Evolutionary conservation across 148 eudicot genomes (phyloP).

Genomic region (Beta vulgaris): DNA sequence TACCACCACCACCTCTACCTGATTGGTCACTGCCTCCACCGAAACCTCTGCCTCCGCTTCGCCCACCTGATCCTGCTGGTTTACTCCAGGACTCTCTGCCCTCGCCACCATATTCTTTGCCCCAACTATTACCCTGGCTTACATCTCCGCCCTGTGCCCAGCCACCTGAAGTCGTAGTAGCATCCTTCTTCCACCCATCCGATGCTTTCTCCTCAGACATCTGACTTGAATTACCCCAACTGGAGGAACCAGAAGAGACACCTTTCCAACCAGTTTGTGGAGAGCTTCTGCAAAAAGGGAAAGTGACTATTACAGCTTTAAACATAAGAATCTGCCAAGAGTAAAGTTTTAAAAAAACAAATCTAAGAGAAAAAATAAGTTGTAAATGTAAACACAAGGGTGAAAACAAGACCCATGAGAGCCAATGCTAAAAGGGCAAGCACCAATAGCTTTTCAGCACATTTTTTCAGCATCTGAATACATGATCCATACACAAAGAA

Average conservation of each 20-base stretch:
- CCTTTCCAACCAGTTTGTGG: constrained; percentile 22
- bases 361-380: background rate
- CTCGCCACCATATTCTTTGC: background rate
- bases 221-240: constrained; percentile 15
- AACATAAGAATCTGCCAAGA: background rate
- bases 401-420: background rate
- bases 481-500: background rate
- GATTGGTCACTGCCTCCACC: constrained; percentile 16
- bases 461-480: background rate
- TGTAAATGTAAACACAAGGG: too few species aligned
- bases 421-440: background rate
- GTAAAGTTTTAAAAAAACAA: background rate
- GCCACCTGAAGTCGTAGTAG: constrained; percentile 11
- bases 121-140: constrained; percentile 10
- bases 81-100: constrained; percentile 13
- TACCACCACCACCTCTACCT: constrained; percentile 24
- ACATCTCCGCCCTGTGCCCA: constrained; percentile 20
- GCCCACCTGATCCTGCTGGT: constrained; percentile 38
- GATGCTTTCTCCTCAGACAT: constrained; percentile 25
- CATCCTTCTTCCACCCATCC: constrained; percentile 30
- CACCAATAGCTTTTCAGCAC: background rate
- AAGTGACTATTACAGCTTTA: background rate
- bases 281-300: constrained; percentile 12
- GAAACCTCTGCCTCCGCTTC: constrained; percentile 35
- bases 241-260: constrained; percentile 23